phyloP scores from a whole-genome alignment of 1,284 basidiomycete genomes.

The Schizopora paradoxa region DNA sequence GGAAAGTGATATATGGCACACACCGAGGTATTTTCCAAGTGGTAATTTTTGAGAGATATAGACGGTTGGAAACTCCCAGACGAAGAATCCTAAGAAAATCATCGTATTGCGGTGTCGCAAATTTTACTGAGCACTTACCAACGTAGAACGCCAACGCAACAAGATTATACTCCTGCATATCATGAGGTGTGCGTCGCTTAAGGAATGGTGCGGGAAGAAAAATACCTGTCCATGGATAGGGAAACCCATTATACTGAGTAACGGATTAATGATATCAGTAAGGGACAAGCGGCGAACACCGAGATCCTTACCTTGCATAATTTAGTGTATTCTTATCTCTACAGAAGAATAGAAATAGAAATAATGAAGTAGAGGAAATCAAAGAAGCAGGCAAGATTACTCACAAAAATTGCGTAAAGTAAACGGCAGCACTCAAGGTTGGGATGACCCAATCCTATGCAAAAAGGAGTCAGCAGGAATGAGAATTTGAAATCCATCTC shows the following conservation, averaged over 20 bases:
- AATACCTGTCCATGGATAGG: slow-evolving; percentile 54
- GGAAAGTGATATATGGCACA: background rate
- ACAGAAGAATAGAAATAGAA: background rate
- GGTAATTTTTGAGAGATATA: slow-evolving; percentile 57
- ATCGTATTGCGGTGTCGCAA: slow-evolving; percentile 9
- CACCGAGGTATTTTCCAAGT: slow-evolving; percentile 58
- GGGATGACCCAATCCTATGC: slow-evolving; percentile 50
- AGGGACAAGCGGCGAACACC: background rate
- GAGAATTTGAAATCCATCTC: background rate
- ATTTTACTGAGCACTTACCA: too few relatives aligned
- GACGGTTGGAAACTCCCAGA: slow-evolving; percentile 63
- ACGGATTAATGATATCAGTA: slow-evolving; percentile 9
- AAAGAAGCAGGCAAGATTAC: background rate
- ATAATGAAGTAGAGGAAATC: background rate
- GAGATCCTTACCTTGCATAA: slow-evolving; percentile 46
- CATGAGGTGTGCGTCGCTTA: background rate
- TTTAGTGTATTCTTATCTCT: slow-evolving; percentile 66
- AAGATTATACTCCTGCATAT: slow-evolving; percentile 50
- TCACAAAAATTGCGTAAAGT: slow-evolving; percentile 60
- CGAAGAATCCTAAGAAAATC: slow-evolving; percentile 42
- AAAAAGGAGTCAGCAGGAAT: background rate
- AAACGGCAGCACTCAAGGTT: slow-evolving; percentile 57
- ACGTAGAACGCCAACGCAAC: slow-evolving; percentile 61
- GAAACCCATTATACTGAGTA: slow-evolving; percentile 54
- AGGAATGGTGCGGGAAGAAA: too few relatives aligned